A percentile compares a stretch with the other conserved stretches of the same genome.
Evolutionary conservation across 805 yeast species (phyloP).

Genomic region (Maudiozyma bulderi): DNA sequence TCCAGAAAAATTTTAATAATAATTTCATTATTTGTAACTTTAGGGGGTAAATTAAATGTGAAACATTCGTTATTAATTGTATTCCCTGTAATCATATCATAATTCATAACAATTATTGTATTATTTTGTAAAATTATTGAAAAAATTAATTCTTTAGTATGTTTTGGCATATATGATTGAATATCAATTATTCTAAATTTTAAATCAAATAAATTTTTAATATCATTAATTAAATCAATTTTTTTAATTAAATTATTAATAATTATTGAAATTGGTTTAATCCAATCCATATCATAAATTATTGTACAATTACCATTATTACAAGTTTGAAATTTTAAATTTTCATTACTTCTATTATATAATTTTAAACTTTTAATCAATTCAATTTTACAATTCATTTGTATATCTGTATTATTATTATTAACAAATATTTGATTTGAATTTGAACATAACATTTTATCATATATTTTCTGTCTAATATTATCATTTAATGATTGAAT

Average conservation of each 20-base stretch:
- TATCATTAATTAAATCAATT: conserved; percentile 1
- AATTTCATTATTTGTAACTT: not conserved
- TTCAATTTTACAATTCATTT: not conserved
- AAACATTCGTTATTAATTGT: not conserved
- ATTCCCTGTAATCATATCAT: not conserved
- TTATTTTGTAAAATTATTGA: not conserved
- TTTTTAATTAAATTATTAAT: not conserved
- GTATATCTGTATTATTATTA: too few species aligned
- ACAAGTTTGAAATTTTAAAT: not conserved
- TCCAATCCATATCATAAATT: not conserved
- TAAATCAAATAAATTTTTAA: not conserved
- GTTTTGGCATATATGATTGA: not conserved
- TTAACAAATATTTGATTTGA: not conserved
- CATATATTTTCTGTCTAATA: not conserved
- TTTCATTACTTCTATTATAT: not conserved
- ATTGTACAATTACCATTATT: not conserved
- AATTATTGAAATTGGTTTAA: not conserved
- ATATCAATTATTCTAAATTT: not conserved
- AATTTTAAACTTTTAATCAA: not conserved
- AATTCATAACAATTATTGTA: not conserved
- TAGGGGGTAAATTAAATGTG: not conserved
- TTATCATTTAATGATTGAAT: not conserved
- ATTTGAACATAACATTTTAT: not conserved
- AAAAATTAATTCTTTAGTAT: not conserved
- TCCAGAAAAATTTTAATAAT: not conserved